Percentiles rank a stretch among this genome's conserved stretches.
phyloP scores from a whole-genome alignment of 805 yeast species.

The Spathaspora passalidarum region DNA sequence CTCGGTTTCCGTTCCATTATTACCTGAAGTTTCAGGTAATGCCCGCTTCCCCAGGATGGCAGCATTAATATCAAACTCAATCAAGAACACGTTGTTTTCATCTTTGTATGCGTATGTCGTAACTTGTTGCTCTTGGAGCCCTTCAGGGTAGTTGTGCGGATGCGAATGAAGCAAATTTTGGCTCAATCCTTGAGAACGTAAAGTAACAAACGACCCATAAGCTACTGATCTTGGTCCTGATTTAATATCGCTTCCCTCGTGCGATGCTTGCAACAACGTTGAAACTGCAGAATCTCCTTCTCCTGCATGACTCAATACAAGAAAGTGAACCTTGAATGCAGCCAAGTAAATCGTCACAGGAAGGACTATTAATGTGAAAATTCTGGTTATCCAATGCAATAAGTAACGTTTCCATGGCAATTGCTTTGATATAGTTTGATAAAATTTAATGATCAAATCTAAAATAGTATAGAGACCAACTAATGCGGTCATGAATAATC shows the following conservation, averaged over 20 bases:
- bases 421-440: slow-evolving; percentile 22
- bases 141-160: slow-evolving; percentile 79
- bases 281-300: slow-evolving; percentile 92
- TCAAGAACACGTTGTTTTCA: slow-evolving; percentile 75
- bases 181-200: slow-evolving; percentile 69
- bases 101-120: slow-evolving; percentile 92
- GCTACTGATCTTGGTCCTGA: slow-evolving; percentile 68
- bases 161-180: slow-evolving; percentile 87
- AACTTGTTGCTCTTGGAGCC: slow-evolving; percentile 90
- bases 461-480: slow-evolving; percentile 58
- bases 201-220: slow-evolving; percentile 58
- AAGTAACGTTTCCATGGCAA: slow-evolving; percentile 28
- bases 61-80: slow-evolving; percentile 48
- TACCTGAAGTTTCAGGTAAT: slow-evolving; percentile 33
- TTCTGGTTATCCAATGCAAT: slow-evolving; percentile 72
- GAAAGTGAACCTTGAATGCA: slow-evolving; percentile 80
- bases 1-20: slow-evolving; percentile 1
- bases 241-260: slow-evolving; percentile 62
- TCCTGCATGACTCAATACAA: slow-evolving; percentile 73
- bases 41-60: not conserved
- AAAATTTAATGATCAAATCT: slow-evolving; percentile 48
- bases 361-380: slow-evolving; percentile 60
- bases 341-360: slow-evolving; percentile 69
- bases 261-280: slow-evolving; percentile 84
- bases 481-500: slow-evolving; percentile 60